Evolutionary conservation across 2,329 filamentous ascomycete species (phyloP).

Genomic region (Chlorencoelia australis): DNA sequence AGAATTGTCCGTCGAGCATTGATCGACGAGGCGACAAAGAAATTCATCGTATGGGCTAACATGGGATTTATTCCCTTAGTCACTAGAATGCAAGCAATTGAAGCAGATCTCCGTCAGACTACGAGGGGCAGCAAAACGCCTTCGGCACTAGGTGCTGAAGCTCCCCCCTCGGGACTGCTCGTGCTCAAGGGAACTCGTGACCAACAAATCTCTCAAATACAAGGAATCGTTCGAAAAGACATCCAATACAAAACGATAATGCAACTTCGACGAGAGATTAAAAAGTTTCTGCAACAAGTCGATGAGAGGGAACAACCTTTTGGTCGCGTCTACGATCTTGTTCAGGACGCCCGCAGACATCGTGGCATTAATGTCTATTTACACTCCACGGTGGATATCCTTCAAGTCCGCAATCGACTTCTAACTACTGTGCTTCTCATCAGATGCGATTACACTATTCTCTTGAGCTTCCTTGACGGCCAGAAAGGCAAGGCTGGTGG

Average conservation of each 20-base stretch:
- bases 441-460: conserved; percentile 19
- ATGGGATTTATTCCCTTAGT: conserved; percentile 17
- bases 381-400: conserved; percentile 22
- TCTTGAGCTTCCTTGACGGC: conserved; percentile 15
- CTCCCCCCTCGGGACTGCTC: conserved; percentile 8
- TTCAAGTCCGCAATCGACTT: conserved; percentile 29
- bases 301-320: conserved; percentile 31
- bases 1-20: conserved; percentile 29
- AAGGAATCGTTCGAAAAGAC: conserved; percentile 16
- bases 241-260: conserved; percentile 20
- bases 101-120: conserved; percentile 13
- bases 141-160: conserved; percentile 11
- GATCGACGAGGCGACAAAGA: conserved; percentile 30
- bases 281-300: conserved; percentile 26
- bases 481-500: conserved; percentile 7
- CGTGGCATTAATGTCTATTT: conserved; percentile 18
- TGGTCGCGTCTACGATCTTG: conserved; percentile 27
- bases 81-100: conserved; percentile 18
- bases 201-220: conserved; percentile 20
- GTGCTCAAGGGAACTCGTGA: conserved; percentile 14
- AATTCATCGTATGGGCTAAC: conserved; percentile 36
- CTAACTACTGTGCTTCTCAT: conserved; percentile 18
- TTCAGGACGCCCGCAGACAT: conserved; percentile 26
- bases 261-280: conserved; percentile 24
- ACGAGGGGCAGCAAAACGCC: conserved; percentile 4